Conservation (phyloP, 768 basidiomycete genomes). For the Cystobasidium ongulense region DNA sequence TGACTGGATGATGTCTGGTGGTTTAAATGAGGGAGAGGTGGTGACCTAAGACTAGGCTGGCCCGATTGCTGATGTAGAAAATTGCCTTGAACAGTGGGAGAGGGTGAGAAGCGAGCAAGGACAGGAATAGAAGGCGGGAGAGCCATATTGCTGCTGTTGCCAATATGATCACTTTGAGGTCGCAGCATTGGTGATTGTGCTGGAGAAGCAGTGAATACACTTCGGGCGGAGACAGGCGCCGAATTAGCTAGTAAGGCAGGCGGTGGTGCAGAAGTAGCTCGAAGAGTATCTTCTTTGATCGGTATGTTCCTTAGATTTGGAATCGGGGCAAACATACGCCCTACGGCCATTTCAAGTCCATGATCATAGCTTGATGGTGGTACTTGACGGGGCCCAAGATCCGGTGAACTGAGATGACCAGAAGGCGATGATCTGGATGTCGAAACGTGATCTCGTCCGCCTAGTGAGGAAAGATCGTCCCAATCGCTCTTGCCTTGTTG, state of each 20-base stretch:
- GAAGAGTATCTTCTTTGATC: background rate
- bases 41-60: conserved; percentile 10
- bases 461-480: conserved; percentile 14
- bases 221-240: background rate
- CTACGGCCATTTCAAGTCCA: conserved; percentile 26
- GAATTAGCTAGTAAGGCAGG: background rate
- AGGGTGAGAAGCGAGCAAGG: background rate
- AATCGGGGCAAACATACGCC: conserved; percentile 24
- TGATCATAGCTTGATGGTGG: background rate
- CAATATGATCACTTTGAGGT: background rate
- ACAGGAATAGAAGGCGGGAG: background rate
- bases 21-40: conserved; percentile 11
- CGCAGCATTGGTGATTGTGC: background rate
- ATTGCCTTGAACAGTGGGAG: background rate
- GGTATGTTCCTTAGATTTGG: conserved; percentile 4
- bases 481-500: background rate
- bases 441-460: background rate
- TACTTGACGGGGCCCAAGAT: background rate
- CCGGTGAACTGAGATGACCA: background rate
- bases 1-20: background rate
- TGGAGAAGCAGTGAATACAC: conserved; percentile 4
- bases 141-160: background rate
- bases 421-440: background rate
- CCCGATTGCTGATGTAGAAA: background rate
- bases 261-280: background rate